Conservation (phyloP, 768 basidiomycete species). For the Xerocomellus amylosporus region DNA sequence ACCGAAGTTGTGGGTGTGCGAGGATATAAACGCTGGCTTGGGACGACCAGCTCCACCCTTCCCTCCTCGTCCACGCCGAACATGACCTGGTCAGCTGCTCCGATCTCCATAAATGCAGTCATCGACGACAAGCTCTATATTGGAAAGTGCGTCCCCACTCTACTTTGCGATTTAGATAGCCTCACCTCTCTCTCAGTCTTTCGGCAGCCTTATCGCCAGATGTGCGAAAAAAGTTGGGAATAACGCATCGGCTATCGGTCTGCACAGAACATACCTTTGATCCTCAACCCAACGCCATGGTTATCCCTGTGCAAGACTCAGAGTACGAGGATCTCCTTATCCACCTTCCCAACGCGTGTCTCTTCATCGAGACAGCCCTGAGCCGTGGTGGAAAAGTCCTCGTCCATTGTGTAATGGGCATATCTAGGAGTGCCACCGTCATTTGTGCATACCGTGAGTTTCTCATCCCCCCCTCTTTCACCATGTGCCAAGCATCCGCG, state of each 20-base stretch:
- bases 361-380: slow-evolving; percentile 62
- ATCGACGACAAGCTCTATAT: slow-evolving; percentile 34
- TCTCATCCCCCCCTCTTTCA: not conserved
- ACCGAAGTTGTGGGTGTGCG: slow-evolving; percentile 1
- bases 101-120: slow-evolving; percentile 27
- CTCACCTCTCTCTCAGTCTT: slow-evolving; percentile 21
- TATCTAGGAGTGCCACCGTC: slow-evolving; percentile 65
- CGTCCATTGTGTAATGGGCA: slow-evolving; percentile 72
- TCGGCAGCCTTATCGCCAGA: slow-evolving; percentile 34
- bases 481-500: slow-evolving; percentile 1
- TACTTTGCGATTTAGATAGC: not conserved
- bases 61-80: not conserved
- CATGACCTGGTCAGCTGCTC: slow-evolving; percentile 31
- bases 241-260: slow-evolving; percentile 56
- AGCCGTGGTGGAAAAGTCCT: slow-evolving; percentile 52
- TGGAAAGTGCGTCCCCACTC: slow-evolving; percentile 33
- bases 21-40: slow-evolving; percentile 19
- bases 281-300: slow-evolving; percentile 36
- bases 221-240: slow-evolving; percentile 34
- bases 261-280: slow-evolving; percentile 51
- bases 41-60: slow-evolving; percentile 12
- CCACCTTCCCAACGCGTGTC: slow-evolving; percentile 56
- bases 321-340: slow-evolving; percentile 59
- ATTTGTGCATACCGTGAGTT: slow-evolving; percentile 54
- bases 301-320: slow-evolving; percentile 41